phyloP scores from a whole-genome alignment of 2,329 filamentous ascomycete species.

The Stagonosporopsis cucurbitacearum region DNA sequence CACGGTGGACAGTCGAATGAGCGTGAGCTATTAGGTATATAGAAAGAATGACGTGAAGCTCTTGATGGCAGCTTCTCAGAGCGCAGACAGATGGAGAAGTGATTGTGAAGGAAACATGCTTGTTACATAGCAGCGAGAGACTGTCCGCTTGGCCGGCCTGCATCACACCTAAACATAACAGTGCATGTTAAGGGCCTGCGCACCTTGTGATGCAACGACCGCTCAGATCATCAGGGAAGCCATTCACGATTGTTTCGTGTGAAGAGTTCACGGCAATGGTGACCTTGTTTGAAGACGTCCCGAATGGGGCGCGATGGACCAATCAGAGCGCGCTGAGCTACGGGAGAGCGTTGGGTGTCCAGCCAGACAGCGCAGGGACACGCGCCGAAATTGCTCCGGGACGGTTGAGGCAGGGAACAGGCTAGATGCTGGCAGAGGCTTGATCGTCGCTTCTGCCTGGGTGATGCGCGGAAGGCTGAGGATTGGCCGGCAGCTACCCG shows the following conservation, averaged over 20 bases:
- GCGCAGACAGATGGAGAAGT: slow-evolving; percentile 20
- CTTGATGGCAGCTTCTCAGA: slow-evolving; percentile 28
- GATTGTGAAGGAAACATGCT: slow-evolving; percentile 10
- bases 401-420: slow-evolving; percentile 8
- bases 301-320: slow-evolving; percentile 17
- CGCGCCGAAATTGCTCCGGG: slow-evolving; percentile 22
- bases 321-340: slow-evolving; percentile 18
- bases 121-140: slow-evolving; percentile 4
- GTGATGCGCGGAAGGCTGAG: slow-evolving; percentile 16
- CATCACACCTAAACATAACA: slow-evolving; percentile 12
- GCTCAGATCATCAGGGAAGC: slow-evolving; percentile 15
- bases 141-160: not conserved
- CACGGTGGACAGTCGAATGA: slow-evolving; percentile 6
- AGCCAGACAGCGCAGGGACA: slow-evolving; percentile 17
- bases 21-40: slow-evolving; percentile 3
- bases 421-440: slow-evolving; percentile 7
- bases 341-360: slow-evolving; percentile 14
- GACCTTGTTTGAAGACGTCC: slow-evolving; percentile 20
- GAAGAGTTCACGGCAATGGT: slow-evolving; percentile 12
- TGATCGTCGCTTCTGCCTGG: slow-evolving; percentile 7
- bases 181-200: slow-evolving; percentile 7
- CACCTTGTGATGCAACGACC: slow-evolving; percentile 8
- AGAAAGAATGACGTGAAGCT: slow-evolving; percentile 20
- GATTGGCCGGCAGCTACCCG: slow-evolving; percentile 18
- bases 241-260: slow-evolving; percentile 19